Conservation (phyloP, 139 green algal species). For the Asterochloris sp. region DNA sequence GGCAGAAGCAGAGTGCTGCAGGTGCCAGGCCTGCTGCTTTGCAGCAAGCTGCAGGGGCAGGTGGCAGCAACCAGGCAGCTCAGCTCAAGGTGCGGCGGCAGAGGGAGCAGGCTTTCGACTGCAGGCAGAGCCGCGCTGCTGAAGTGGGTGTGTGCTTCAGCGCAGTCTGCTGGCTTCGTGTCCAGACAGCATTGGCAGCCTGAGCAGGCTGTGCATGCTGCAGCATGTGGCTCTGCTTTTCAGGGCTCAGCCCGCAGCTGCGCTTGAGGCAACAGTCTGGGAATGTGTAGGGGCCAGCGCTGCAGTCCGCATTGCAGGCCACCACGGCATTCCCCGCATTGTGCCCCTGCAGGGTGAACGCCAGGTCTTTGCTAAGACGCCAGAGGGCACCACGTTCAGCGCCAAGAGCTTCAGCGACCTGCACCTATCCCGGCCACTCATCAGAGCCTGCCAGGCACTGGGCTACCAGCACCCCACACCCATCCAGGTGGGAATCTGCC, state of each 20-base stretch:
- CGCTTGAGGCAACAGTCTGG: neutral
- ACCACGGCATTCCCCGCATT: neutral
- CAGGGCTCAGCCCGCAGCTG: constrained; percentile 4
- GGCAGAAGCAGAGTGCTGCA: too few relatives aligned
- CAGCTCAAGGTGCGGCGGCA: too few relatives aligned
- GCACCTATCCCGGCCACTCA: constrained; percentile 83
- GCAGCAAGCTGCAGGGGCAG: constrained; percentile 1
- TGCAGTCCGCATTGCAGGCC: neutral
- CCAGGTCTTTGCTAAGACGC: constrained; percentile 46
- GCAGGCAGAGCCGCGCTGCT: neutral
- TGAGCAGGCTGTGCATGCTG: neutral
- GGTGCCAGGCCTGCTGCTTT: neutral
- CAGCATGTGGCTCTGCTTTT: neutral
- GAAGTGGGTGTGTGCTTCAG: neutral
- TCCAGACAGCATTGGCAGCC: neutral
- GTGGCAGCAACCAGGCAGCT: too few relatives aligned
- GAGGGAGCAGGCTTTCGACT: too few relatives aligned
- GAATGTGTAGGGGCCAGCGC: neutral
- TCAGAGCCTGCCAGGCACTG: constrained; percentile 79
- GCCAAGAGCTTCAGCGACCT: constrained; percentile 81
- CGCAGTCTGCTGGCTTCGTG: neutral
- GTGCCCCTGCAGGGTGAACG: neutral
- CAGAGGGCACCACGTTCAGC: constrained; percentile 60
- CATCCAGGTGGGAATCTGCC: constrained; percentile 71
- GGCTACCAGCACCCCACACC: constrained; percentile 90